A percentile compares a stretch with the other conserved stretches of the same genome.
Evolutionary conservation across 148 eudicot genomes (phyloP).

Genomic region (Tetragonia tetragonoides): DNA sequence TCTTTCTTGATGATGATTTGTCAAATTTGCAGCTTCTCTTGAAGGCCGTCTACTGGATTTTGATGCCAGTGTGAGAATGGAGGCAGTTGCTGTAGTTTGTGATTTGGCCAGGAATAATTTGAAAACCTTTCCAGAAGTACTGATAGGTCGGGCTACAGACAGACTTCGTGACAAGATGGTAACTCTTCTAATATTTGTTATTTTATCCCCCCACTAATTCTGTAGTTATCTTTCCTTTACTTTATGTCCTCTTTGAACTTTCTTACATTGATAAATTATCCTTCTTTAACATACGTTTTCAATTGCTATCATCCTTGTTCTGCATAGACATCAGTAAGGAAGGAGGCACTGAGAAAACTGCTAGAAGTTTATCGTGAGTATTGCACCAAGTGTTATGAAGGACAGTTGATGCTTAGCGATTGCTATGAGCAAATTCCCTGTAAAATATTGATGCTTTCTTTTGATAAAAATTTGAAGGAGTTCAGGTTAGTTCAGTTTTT

Average conservation of each 20-base stretch:
- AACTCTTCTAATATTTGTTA: slow-evolving; percentile 11
- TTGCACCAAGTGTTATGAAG: slow-evolving; percentile 64
- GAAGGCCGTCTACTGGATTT: slow-evolving; percentile 71
- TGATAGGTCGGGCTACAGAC: slow-evolving; percentile 56
- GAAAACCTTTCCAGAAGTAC: slow-evolving; percentile 43
- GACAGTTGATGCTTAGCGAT: slow-evolving; percentile 39
- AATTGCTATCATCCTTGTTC: slow-evolving; percentile 15
- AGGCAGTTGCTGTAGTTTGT: slow-evolving; percentile 73
- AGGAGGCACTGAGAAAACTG: slow-evolving; percentile 71
- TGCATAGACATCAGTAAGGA: slow-evolving; percentile 69
- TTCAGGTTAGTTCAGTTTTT: slow-evolving; percentile 50
- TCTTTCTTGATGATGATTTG: neutral
- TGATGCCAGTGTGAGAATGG: slow-evolving; percentile 78
- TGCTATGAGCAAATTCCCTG: slow-evolving; percentile 82
- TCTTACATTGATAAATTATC: neutral
- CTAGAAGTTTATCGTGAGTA: slow-evolving; percentile 78
- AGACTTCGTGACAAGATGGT: slow-evolving; percentile 95
- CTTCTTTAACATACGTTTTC: slow-evolving; percentile 6
- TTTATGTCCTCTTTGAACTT: slow-evolving; percentile 12
- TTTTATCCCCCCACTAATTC: neutral
- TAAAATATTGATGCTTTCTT: slow-evolving; percentile 71
- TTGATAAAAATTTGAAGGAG: slow-evolving; percentile 72
- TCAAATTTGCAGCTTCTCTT: slow-evolving; percentile 59
- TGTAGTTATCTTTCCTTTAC: neutral
- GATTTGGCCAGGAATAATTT: slow-evolving; percentile 61